Base-by-base conservation (phyloP, 192 early-diverging fungal genomes). In the Entrophospora sp. region DNA sequence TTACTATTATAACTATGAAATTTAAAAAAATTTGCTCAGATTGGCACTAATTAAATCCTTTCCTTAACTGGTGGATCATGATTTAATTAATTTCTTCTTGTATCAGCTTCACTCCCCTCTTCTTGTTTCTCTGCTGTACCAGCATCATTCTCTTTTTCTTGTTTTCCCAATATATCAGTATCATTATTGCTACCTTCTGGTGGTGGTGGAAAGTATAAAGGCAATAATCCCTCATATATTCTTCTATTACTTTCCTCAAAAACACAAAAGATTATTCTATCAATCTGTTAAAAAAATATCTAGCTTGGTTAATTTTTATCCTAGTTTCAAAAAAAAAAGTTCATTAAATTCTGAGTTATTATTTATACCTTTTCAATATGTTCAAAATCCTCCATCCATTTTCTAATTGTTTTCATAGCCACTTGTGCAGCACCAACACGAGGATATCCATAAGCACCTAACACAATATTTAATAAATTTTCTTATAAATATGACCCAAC, bases 401-500 rank as follows among this genome's bases (percentile, higher is more conserved):
- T 55, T 9, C 80, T 67, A 2, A 89, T 85, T 3, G 90, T 84
- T 0, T 51, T 32, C 28, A 96, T 44, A 3, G 87, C 96, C 1
- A 94, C 85, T 13, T 80, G 52, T 5, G 90, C 90, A 2, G 96
- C 96, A 2, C 72, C 59, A 28, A 63, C 66, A 49, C 90, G 85
- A 42, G 91, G 90, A 64, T 89, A 98, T 1, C 91, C 92, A 66
- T 91, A 97, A 3, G 91, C 86, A 18, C 96, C 96, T 3, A n/a
- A n/a, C n/a, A n/a, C n/a, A n/a, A n/a, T n/a, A n/a, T 57, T 32
- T 35, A 7, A n/a, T 37, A 18, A 30, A 3, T 92, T 95, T 3
- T 87, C 89, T 61, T 95, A 96, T 7, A 90, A 79, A 69, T 69
- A 55, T 16, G 30, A 32, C 5, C 25, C 18, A 35, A 36, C 30